A percentile compares a stretch with the other conserved stretches of the same genome.
These are phyloP conservation scores for Rhinocladiella mackenziei DNA, from an alignment of 2,329 filamentous ascomycete genomes.

Conservation along the genomic window DNA sequence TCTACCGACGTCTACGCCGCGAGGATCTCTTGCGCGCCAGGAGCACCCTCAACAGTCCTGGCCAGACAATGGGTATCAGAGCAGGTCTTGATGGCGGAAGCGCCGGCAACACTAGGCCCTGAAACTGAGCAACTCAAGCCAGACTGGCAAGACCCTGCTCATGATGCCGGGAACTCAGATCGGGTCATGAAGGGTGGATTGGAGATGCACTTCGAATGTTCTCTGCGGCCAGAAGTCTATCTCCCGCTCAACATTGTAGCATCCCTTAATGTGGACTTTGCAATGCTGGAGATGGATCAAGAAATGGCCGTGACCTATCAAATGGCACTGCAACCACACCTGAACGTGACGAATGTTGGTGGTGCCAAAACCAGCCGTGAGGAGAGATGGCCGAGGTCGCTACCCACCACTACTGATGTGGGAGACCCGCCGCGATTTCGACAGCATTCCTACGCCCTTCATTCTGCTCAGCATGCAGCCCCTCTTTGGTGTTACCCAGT, in stretches of 20 bases:
- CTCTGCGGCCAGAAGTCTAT: slow-evolving; percentile 41
- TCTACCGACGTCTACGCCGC: slow-evolving; percentile 35
- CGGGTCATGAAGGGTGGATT: slow-evolving; percentile 29
- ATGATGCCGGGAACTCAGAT: slow-evolving; percentile 5
- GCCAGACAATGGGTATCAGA: slow-evolving; percentile 43
- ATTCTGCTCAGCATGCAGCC: slow-evolving; percentile 37
- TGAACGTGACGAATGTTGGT: neutral
- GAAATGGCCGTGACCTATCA: slow-evolving; percentile 28
- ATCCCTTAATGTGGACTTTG: slow-evolving; percentile 39
- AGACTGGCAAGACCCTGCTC: slow-evolving; percentile 30
- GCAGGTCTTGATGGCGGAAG: slow-evolving; percentile 34
- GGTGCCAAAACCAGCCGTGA: slow-evolving; percentile 32
- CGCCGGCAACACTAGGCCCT: slow-evolving; percentile 35
- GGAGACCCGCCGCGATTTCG: slow-evolving; percentile 33
- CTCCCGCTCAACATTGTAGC: slow-evolving; percentile 41
- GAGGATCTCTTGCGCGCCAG: slow-evolving; percentile 44
- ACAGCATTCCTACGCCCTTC: slow-evolving; percentile 43
- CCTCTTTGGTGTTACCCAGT: slow-evolving; percentile 31
- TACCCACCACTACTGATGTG: slow-evolving; percentile 35
- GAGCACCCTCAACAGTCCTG: slow-evolving; percentile 42
- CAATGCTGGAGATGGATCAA: slow-evolving; percentile 36
- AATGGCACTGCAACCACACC: slow-evolving; percentile 15
- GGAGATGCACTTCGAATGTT: slow-evolving; percentile 43
- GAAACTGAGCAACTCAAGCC: slow-evolving; percentile 39
- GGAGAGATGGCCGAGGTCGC: slow-evolving; percentile 35